Evolutionary conservation across 1,139 yeast species (phyloP).

Genomic region (Taphrina deformans): DNA sequence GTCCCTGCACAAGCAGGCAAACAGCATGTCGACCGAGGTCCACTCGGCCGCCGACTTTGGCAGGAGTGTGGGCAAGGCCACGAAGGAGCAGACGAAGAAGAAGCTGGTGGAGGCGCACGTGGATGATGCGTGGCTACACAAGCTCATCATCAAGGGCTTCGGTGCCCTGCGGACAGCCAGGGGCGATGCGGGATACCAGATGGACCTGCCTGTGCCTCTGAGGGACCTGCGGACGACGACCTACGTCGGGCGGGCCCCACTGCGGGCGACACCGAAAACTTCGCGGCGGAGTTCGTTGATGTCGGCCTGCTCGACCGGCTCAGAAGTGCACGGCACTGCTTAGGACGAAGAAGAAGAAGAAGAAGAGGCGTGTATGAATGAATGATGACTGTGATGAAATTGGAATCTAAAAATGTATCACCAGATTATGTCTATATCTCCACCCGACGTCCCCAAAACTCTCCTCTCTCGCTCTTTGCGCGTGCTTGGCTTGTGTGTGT

Average conservation of each 20-base stretch:
- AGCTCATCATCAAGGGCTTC: constrained; percentile 20
- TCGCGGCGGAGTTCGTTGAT: background rate
- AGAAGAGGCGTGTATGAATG: background rate
- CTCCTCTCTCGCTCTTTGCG: too few relatives aligned
- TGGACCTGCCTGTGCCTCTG: constrained; percentile 18
- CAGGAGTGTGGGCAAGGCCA: constrained; percentile 1
- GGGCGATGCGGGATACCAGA: constrained; percentile 27
- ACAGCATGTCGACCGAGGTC: constrained; percentile 21
- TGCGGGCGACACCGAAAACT: background rate
- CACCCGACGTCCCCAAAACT: too few relatives aligned
- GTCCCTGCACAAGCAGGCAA: constrained; percentile 26
- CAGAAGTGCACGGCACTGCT: background rate
- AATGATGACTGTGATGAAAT: background rate
- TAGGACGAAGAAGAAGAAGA: background rate
- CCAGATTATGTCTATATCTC: background rate
- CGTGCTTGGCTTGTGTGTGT: too few relatives aligned
- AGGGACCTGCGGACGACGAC: constrained; percentile 12
- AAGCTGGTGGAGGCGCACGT: constrained; percentile 24
- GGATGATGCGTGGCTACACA: constrained; percentile 30
- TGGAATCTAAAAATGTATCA: background rate
- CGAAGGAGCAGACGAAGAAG: constrained; percentile 27
- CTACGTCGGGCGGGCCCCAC: background rate
- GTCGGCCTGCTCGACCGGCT: constrained; percentile 6
- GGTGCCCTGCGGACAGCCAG: constrained; percentile 11
- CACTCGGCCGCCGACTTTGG: constrained; percentile 15